Percentiles rank a stretch among this genome's conserved stretches.
Conservation (phyloP, 345 rosid genomes). For the Orychophragmus violaceus region DNA sequence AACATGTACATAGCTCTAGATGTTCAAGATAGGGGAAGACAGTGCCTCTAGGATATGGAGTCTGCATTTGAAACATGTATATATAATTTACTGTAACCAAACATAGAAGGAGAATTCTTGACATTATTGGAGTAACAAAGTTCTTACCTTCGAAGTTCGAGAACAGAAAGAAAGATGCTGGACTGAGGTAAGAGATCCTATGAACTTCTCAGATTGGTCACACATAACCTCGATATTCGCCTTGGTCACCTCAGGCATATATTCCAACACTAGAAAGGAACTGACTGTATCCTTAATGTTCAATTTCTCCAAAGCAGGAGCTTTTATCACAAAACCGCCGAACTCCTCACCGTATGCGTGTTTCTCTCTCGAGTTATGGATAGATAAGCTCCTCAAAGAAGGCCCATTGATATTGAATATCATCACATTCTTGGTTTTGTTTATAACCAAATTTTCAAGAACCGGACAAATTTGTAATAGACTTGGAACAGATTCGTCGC, state of each 20-base stretch:
- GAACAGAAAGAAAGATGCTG: neutral
- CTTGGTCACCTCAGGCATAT: neutral
- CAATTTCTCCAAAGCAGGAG: neutral
- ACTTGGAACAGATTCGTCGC: neutral
- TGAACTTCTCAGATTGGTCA: neutral
- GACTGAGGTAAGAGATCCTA: neutral
- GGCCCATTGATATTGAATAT: neutral
- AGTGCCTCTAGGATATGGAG: neutral
- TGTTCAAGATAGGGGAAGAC: neutral
- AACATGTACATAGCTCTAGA: neutral
- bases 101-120: neutral
- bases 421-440: neutral
- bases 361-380: neutral
- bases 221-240: neutral
- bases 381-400: neutral
- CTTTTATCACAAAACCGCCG: neutral
- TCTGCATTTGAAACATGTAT: neutral
- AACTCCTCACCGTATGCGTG: neutral
- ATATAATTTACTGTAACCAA: neutral
- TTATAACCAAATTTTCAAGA: conserved; percentile 7
- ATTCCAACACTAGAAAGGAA: neutral
- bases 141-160: neutral
- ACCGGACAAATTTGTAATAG: neutral
- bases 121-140: neutral
- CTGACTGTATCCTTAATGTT: neutral